phyloP scores from a whole-genome alignment of 2,329 filamentous ascomycete genomes.

The Clonostachys rhizophaga region DNA sequence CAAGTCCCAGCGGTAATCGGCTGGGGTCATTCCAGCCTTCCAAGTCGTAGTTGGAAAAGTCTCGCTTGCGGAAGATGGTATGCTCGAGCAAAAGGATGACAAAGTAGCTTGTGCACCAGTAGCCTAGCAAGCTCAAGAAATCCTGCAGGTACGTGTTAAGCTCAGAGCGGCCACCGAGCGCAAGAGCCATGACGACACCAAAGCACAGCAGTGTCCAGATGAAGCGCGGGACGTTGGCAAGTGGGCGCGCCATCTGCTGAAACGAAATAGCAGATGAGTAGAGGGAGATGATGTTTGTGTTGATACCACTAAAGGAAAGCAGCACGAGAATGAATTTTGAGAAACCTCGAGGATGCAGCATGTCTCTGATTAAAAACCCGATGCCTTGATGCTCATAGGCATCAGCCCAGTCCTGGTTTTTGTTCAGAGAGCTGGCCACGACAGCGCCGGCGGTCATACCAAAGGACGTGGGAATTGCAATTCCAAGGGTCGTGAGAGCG shows the following conservation, averaged over 20 bases:
- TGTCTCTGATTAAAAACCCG: slow-evolving; percentile 62
- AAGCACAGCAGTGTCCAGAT: slow-evolving; percentile 62
- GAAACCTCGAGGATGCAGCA: slow-evolving; percentile 59
- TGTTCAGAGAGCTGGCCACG: not conserved
- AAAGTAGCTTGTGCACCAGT: slow-evolving; percentile 73
- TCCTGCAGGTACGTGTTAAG: slow-evolving; percentile 63
- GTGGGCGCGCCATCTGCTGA: slow-evolving; percentile 28
- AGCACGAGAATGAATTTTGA: slow-evolving; percentile 69
- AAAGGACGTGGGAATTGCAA: no score
- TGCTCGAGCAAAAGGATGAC: slow-evolving; percentile 63
- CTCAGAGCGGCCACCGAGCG: slow-evolving; percentile 63
- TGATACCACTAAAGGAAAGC: slow-evolving; percentile 61
- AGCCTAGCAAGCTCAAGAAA: slow-evolving; percentile 66
- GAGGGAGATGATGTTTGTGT: slow-evolving; percentile 68
- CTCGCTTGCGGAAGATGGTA: slow-evolving; percentile 53
- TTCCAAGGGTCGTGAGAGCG: no score
- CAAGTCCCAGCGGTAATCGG: slow-evolving; percentile 58
- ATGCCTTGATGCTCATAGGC: slow-evolving; percentile 32
- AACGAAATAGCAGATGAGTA: slow-evolving; percentile 68
- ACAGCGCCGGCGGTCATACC: no score
- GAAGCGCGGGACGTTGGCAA: slow-evolving; percentile 60
- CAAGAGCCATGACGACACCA: slow-evolving; percentile 61
- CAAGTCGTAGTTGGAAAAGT: slow-evolving; percentile 57
- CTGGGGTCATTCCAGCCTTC: slow-evolving; percentile 52
- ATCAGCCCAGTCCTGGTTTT: not conserved